Evolutionary conservation across 2,329 filamentous ascomycete species (phyloP).

Genomic region (Colletotrichum navitas): DNA sequence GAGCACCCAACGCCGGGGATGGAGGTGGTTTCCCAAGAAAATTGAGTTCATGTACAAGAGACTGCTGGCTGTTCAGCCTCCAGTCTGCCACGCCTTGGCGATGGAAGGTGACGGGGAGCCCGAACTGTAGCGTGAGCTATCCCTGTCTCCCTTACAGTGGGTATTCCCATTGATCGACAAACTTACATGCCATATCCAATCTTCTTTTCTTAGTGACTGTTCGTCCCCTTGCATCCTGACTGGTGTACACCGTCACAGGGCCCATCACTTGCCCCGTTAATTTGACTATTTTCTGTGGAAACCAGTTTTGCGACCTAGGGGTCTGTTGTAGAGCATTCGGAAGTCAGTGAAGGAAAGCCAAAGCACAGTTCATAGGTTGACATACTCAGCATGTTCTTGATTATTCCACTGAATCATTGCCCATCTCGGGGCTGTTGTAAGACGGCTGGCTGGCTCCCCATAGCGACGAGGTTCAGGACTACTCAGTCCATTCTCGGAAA

Average conservation of each 20-base stretch:
- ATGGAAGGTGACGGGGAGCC: conserved; percentile 12
- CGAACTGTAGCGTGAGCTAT: conserved; percentile 14
- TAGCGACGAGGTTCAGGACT: not conserved
- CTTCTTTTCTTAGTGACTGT: conserved; percentile 7
- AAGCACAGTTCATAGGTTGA: not conserved
- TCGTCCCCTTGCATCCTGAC: not conserved
- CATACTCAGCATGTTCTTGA: not conserved
- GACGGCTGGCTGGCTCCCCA: too few relatives aligned
- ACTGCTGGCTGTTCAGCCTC: conserved; percentile 8
- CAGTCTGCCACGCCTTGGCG: conserved; percentile 9
- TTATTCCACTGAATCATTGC: not conserved
- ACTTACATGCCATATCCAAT: conserved; percentile 1
- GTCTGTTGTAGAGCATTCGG: not conserved
- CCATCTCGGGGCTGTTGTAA: not conserved
- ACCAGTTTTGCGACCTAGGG: not conserved
- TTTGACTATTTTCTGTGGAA: not conserved
- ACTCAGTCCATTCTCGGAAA: not conserved
- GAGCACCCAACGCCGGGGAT: not conserved
- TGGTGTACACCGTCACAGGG: not conserved
- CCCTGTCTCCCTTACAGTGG: conserved; percentile 19
- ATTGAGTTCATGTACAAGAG: not conserved
- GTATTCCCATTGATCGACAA: conserved; percentile 24
- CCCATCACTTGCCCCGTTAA: not conserved
- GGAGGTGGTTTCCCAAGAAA: not conserved
- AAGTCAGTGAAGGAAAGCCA: not conserved